These are phyloP conservation scores for Heliosperma pusillum DNA, from an alignment of 148 eudicot species.

Conservation along the genomic window DNA sequence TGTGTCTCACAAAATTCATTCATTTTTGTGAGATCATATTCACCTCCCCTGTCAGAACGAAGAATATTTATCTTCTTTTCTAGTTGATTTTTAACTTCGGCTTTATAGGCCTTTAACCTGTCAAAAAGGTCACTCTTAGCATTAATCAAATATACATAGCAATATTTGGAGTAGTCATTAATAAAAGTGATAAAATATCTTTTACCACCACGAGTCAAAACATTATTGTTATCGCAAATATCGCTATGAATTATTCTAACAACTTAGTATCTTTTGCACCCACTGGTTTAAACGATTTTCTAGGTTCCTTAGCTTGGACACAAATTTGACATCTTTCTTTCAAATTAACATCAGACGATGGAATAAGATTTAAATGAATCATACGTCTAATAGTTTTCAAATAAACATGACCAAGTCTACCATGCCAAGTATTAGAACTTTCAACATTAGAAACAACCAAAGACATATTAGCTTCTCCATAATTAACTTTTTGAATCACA, in stretches of 20 bases:
- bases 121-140: not conserved
- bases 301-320: not conserved
- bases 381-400: not conserved
- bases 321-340: not conserved
- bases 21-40: no score
- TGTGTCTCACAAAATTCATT: no score
- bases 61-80: no score
- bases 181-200: not conserved
- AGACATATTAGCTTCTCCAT: no score
- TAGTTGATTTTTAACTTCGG: not conserved
- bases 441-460: no score
- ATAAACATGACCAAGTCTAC: not conserved
- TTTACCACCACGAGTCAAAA: not conserved
- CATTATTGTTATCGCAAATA: not conserved
- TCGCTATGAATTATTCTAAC: not conserved
- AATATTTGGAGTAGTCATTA: not conserved
- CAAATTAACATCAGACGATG: not conserved
- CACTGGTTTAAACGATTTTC: not conserved
- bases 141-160: not conserved
- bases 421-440: not conserved
- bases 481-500: no score
- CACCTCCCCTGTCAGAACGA: no score
- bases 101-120: not conserved
- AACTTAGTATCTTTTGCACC: not conserved
- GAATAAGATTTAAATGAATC: not conserved